Conservation (phyloP, 2,329 filamentous ascomycete species). For the Ophiostoma triangulosporum region DNA sequence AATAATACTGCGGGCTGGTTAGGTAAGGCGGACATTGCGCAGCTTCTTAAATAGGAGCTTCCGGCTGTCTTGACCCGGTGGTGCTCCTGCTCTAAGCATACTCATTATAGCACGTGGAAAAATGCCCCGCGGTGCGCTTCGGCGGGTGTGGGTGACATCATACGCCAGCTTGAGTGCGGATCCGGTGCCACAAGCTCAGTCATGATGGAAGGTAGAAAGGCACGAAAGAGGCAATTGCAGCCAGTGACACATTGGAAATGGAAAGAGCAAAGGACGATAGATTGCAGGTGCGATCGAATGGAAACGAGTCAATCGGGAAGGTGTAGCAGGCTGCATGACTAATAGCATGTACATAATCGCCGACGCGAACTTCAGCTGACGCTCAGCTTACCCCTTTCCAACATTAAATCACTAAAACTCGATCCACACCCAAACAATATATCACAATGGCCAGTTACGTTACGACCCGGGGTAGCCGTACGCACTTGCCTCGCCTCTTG, state of each 20-base stretch:
- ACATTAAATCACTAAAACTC: too few species aligned
- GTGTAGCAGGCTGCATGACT: neutral
- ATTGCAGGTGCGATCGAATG: too few species aligned
- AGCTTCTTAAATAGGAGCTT: slow-evolving; percentile 1
- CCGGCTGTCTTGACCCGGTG: neutral
- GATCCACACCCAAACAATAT: too few species aligned
- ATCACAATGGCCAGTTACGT: slow-evolving; percentile 12
- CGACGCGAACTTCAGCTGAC: too few species aligned
- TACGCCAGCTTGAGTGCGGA: neutral
- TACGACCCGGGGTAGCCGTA: slow-evolving; percentile 15
- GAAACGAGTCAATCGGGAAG: too few species aligned
- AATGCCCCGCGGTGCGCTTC: neutral
- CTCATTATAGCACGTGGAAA: neutral
- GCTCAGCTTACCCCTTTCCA: too few species aligned
- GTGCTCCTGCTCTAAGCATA: neutral
- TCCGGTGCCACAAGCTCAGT: neutral
- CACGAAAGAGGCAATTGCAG: neutral
- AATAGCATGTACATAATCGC: too few species aligned
- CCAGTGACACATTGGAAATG: neutral
- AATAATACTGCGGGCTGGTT: too few species aligned
- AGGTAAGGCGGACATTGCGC: too few species aligned
- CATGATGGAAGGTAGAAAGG: neutral
- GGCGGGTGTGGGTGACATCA: slow-evolving; percentile 5
- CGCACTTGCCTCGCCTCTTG: slow-evolving; percentile 39
- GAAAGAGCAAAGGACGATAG: neutral